Percentiles rank a stretch among this genome's conserved stretches.
Evolutionary conservation across 2,329 filamentous ascomycete genomes (phyloP).

Genomic region (Neonectria neomacrospora): DNA sequence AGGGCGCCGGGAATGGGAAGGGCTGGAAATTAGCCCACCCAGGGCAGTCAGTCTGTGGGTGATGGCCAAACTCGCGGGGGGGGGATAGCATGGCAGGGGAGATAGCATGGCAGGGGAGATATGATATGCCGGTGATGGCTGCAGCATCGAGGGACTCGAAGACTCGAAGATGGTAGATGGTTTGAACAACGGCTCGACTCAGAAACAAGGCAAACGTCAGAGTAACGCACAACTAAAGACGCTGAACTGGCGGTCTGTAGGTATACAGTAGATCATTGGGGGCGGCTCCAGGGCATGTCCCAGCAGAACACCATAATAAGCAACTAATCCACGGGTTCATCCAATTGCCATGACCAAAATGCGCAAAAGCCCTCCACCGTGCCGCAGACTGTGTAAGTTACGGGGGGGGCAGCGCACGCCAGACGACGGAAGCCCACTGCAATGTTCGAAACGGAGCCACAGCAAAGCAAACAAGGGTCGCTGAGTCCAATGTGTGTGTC

Average conservation of each 20-base stretch:
- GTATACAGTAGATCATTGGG: not conserved
- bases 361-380: constrained; percentile 24
- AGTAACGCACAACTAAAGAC: not conserved
- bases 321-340: constrained; percentile 15
- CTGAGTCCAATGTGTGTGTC: not conserved
- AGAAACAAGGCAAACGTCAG: not conserved
- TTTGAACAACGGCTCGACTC: not conserved
- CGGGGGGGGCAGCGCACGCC: not conserved
- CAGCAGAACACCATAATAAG: constrained; percentile 13
- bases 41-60: constrained; percentile 6
- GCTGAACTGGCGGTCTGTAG: constrained; percentile 19
- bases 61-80: constrained; percentile 12
- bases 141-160: not conserved
- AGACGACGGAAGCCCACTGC: constrained; percentile 4
- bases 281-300: constrained; percentile 4
- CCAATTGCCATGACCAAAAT: constrained; percentile 2
- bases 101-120: constrained; percentile 10
- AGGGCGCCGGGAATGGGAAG: not conserved
- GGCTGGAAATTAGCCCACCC: constrained; percentile 20
- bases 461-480: constrained; percentile 14
- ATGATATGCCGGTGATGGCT: constrained; percentile 12
- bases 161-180: not conserved
- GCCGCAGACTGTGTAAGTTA: constrained; percentile 25
- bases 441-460: constrained; percentile 22
- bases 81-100: no score